These are phyloP conservation scores for Amyloporia xantha DNA, from an alignment of 768 basidiomycete genomes.

Conservation along the genomic window DNA sequence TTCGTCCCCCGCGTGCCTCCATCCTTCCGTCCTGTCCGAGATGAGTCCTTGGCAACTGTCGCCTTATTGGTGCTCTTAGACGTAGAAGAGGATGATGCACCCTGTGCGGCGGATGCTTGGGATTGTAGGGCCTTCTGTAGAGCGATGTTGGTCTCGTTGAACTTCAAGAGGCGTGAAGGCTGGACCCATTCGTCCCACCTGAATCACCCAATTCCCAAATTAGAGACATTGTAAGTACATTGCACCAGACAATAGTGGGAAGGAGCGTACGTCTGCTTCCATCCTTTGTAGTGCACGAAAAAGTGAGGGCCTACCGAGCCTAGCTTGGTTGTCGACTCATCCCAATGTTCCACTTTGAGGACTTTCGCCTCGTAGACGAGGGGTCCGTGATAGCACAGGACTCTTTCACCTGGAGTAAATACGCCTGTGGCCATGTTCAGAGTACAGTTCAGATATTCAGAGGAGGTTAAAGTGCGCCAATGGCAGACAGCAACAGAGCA, in stretches of 20 bases:
- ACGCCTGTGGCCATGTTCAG: constrained; percentile 12
- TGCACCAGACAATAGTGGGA: neutral
- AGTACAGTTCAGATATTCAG: too few relatives aligned
- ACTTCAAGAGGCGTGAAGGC: constrained; percentile 70
- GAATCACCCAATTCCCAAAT: constrained; percentile 1
- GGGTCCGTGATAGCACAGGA: constrained; percentile 92
- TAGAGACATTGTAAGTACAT: neutral
- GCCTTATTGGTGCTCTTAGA: constrained; percentile 22
- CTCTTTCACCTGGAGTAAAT: constrained; percentile 54
- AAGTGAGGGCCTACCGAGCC: constrained; percentile 73
- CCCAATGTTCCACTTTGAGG: constrained; percentile 58
- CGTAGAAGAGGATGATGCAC: constrained; percentile 28
- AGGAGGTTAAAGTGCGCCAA: too few relatives aligned
- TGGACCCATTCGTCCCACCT: constrained; percentile 99
- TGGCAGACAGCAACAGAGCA: too few relatives aligned
- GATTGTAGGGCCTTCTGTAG: constrained; percentile 62
- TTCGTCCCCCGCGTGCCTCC: constrained; percentile 61
- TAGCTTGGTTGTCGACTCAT: constrained; percentile 53
- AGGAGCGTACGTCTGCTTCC: constrained; percentile 88
- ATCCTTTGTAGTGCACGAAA: constrained; percentile 98
- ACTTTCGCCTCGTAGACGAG: constrained; percentile 95
- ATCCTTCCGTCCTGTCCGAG: constrained; percentile 43
- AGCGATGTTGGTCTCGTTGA: constrained; percentile 72
- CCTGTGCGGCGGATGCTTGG: constrained; percentile 36
- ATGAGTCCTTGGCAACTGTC: constrained; percentile 13